Evolutionary conservation across 2,329 filamentous ascomycete species (phyloP).

Genomic region (Fusarium cicatricum): DNA sequence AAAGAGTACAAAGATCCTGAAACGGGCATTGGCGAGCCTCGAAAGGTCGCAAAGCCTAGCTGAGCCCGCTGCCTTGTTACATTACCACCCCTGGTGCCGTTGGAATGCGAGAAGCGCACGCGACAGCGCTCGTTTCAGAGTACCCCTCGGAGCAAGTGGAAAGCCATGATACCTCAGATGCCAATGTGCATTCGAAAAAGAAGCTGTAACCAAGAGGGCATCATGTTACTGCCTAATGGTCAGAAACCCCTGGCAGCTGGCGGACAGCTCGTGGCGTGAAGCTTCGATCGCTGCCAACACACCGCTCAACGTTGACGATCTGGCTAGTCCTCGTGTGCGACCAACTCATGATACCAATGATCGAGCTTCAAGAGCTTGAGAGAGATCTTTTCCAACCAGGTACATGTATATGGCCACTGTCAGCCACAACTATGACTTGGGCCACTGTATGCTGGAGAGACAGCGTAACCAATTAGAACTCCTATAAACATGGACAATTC

Average conservation of each 20-base stretch:
- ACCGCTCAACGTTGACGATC: conserved; percentile 7
- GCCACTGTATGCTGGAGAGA: conserved; percentile 8
- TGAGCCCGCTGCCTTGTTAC: conserved; percentile 54
- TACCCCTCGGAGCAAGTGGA: conserved; percentile 12
- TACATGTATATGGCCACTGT: not conserved
- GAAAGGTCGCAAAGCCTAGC: conserved; percentile 95
- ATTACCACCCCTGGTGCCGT: conserved; percentile 8
- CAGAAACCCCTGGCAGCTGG: conserved; percentile 7
- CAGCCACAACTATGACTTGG: not conserved
- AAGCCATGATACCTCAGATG: not conserved
- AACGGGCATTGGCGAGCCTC: conserved; percentile 77
- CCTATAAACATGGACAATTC: not conserved
- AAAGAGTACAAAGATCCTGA: conserved; percentile 89
- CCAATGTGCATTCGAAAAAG: conserved; percentile 1
- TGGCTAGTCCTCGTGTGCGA: not conserved
- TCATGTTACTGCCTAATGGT: conserved; percentile 3
- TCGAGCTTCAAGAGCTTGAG: conserved; percentile 1
- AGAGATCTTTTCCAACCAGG: conserved; percentile 4
- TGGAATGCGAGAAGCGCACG: conserved; percentile 31
- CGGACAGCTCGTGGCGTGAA: conserved; percentile 17
- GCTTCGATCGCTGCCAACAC: conserved; percentile 6
- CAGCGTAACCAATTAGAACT: not conserved
- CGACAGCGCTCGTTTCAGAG: conserved; percentile 24
- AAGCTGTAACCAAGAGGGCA: conserved; percentile 1
- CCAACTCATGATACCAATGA: conserved; percentile 10